A percentile compares a stretch with the other conserved stretches of the same genome.
Conservation (phyloP, 192 early-diverging fungal genomes). For the Umbelopsis sp. region DNA sequence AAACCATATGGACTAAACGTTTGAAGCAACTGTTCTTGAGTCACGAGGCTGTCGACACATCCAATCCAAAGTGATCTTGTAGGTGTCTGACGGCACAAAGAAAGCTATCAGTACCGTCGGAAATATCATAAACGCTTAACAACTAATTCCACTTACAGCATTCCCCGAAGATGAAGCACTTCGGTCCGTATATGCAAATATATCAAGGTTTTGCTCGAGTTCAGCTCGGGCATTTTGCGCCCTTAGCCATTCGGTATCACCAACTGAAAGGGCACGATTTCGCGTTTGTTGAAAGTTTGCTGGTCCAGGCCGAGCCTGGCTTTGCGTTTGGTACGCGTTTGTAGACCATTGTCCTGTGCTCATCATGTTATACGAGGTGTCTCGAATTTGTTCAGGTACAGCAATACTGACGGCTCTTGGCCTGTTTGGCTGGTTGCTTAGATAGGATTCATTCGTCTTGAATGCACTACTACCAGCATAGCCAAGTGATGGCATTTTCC, state of each 20-base stretch:
- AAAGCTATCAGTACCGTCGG: not conserved
- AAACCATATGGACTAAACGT: conserved; percentile 88
- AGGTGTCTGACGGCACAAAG: conserved; percentile 46
- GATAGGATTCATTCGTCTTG: not conserved
- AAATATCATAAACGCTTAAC: not conserved
- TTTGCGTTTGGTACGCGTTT: not conserved
- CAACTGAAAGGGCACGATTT: not conserved
- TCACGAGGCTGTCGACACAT: conserved; percentile 81
- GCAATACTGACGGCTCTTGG: conserved; percentile 51
- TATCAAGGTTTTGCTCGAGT: not conserved
- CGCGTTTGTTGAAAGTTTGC: not conserved
- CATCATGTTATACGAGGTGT: not conserved
- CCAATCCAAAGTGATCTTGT: conserved; percentile 94
- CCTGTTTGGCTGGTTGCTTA: conserved; percentile 38
- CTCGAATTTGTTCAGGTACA: conserved; percentile 25
- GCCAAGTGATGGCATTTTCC: not conserved
- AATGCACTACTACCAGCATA: not conserved
- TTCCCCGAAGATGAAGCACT: not conserved
- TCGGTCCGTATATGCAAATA: not conserved
- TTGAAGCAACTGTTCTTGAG: conserved; percentile 74
- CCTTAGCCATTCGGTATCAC: conserved; percentile 10
- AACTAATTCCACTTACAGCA: not conserved
- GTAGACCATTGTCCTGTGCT: not conserved
- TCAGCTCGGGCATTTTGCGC: conserved; percentile 3
- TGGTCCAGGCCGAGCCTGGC: not conserved